These are phyloP conservation scores for Populus alba DNA, from an alignment of 345 rosid species.

Conservation along the genomic window DNA sequence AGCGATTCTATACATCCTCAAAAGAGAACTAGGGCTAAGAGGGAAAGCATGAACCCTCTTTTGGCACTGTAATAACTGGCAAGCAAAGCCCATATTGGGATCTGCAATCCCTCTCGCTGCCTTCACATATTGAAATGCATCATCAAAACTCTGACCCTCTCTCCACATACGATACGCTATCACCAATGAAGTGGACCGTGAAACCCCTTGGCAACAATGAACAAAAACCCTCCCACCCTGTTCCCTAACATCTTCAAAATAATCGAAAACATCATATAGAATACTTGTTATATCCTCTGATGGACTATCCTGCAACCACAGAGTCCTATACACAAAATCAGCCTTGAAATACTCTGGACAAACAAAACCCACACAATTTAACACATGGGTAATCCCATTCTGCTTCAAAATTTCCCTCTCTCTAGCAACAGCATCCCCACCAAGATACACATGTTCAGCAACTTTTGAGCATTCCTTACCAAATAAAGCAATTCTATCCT, in stretches of 20 bases:
- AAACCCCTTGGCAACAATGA: conserved; percentile 98
- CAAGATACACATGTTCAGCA: conserved; percentile 89
- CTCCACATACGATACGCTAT: conserved; percentile 99
- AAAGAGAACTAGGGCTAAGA: conserved; percentile 91
- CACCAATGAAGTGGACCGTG: conserved; percentile 95
- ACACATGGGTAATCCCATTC: conserved; percentile 86
- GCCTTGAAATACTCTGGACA: conserved; percentile 96
- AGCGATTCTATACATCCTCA: conserved; percentile 86
- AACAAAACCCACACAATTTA: conserved; percentile 95
- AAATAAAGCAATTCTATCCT: conserved; percentile 90
- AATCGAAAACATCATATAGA: conserved; percentile 94
- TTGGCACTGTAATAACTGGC: conserved; percentile 95
- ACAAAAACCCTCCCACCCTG: conserved; percentile 87
- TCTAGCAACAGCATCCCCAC: conserved; percentile 95
- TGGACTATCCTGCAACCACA: conserved; percentile 99
- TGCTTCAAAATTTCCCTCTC: conserved; percentile 73
- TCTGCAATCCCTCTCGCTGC: conserved; percentile 97
- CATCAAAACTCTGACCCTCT: conserved; percentile 98
- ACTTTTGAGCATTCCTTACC: conserved; percentile 97
- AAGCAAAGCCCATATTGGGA: conserved; percentile 99
- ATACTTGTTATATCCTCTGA: conserved; percentile 98
- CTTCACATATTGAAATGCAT: conserved; percentile 95
- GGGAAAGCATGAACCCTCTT: conserved; percentile 98
- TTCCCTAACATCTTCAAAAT: conserved; percentile 98
- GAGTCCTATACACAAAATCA: conserved; percentile 81